Conservation (phyloP, 495 filamentous ascomycete genomes). For the Jackrogersella multiformis region DNA sequence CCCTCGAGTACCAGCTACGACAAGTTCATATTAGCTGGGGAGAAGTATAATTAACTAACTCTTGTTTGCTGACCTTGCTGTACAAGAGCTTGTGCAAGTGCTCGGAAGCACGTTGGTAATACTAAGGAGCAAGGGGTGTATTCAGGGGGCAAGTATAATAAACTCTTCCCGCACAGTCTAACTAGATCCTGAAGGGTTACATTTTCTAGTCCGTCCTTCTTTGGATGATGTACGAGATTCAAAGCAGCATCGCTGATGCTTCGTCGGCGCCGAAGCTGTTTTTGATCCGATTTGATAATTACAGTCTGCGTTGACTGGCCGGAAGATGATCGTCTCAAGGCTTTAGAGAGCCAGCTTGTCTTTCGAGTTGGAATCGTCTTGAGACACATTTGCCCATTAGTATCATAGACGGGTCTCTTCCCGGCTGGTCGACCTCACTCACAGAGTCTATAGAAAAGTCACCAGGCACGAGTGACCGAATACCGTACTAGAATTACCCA, state of each 20-base stretch:
- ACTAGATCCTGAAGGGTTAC: constrained; percentile 71
- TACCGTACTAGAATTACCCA: constrained; percentile 49
- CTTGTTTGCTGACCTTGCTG: constrained; percentile 65
- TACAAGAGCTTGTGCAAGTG: constrained; percentile 71
- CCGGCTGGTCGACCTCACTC: constrained; percentile 5
- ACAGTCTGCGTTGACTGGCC: constrained; percentile 26
- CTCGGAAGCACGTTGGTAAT: constrained; percentile 79
- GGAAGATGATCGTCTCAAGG: constrained; percentile 37
- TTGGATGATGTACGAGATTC: constrained; percentile 55
- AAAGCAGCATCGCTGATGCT: constrained; percentile 62
- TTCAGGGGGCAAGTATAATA: constrained; percentile 70
- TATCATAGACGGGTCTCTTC: background rate
- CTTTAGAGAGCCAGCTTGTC: constrained; percentile 42
- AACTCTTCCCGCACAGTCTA: constrained; percentile 76
- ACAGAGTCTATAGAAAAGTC: constrained; percentile 30
- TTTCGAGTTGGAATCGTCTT: constrained; percentile 24
- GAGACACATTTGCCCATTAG: background rate
- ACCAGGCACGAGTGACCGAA: constrained; percentile 47
- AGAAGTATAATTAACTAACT: background rate
- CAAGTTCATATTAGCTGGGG: constrained; percentile 33
- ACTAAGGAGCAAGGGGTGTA: constrained; percentile 70
- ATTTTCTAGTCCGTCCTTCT: constrained; percentile 67
- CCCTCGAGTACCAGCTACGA: constrained; percentile 61
- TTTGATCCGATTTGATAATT: constrained; percentile 21
- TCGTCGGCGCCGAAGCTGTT: constrained; percentile 48